phyloP scores from a whole-genome alignment of 169 alveolate species.

The Neospora caninum region DNA sequence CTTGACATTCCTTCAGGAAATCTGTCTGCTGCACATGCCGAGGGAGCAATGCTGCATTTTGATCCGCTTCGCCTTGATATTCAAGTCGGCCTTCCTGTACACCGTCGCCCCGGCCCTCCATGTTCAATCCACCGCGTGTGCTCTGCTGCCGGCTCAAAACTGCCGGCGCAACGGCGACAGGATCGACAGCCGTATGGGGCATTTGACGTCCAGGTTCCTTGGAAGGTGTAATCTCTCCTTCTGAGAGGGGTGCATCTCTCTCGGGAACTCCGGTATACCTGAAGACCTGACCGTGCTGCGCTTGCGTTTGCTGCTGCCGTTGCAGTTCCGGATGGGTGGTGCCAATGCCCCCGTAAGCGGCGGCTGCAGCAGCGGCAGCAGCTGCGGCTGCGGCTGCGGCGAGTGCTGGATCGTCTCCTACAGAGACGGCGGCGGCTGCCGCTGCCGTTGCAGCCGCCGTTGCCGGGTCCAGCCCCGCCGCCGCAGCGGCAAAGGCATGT shows the following conservation, averaged over 20 bases:
- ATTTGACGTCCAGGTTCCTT: too few species aligned
- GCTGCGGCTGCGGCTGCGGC: constrained; percentile 46
- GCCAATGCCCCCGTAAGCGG: constrained; percentile 2
- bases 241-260: too few species aligned
- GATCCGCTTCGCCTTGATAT: not conserved
- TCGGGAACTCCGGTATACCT: not conserved
- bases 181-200: too few species aligned
- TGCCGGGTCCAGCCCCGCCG: constrained; percentile 14
- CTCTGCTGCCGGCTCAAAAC: not conserved
- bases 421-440: constrained; percentile 14
- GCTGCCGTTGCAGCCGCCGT: constrained; percentile 29
- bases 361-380: constrained; percentile 35
- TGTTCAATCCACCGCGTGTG: not conserved
- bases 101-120: not conserved
- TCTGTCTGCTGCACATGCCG: not conserved
- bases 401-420: constrained; percentile 25
- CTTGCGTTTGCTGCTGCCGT: not conserved
- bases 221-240: too few species aligned
- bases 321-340: not conserved
- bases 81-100: not conserved
- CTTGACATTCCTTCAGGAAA: not conserved
- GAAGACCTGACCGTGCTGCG: not conserved
- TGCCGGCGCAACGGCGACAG: not conserved
- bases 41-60: not conserved
- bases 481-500: constrained; percentile 24